Percentiles rank a stretch among this genome's conserved stretches.
phyloP scores from a whole-genome alignment of 257 asterid genomes.

The Haberlea rhodopensis region DNA sequence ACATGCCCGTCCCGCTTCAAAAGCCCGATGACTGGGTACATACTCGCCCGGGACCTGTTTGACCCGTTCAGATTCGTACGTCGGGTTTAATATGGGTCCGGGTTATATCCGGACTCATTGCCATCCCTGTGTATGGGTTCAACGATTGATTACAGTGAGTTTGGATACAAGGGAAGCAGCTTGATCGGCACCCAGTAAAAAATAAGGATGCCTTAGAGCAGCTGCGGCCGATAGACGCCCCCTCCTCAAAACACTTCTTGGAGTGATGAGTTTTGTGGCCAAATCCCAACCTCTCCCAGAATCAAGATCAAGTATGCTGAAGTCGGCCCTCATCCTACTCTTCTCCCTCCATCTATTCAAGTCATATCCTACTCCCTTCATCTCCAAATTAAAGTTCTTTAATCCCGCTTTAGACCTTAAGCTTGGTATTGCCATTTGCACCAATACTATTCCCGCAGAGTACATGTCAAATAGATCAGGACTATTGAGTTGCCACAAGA shows the following conservation, averaged over 20 bases:
- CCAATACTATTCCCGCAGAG: constrained; percentile 89
- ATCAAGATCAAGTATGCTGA: constrained; percentile 83
- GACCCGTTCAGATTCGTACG: no score
- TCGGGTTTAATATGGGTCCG: no score
- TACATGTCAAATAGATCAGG: constrained; percentile 96
- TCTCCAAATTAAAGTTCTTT: constrained; percentile 70
- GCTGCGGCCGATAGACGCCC: constrained; percentile 86
- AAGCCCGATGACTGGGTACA: no score
- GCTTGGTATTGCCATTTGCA: constrained; percentile 86
- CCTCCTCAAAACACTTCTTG: no score
- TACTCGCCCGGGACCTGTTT: no score
- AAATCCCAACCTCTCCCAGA: constrained; percentile 98
- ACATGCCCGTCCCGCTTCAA: no score
- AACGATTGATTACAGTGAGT: constrained; percentile 49
- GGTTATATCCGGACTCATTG: no score
- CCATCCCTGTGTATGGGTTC: constrained; percentile 9
- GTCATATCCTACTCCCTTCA: constrained; percentile 76
- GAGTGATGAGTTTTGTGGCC: constrained; percentile 77
- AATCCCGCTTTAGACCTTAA: constrained; percentile 72
- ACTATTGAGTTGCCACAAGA: constrained; percentile 90
- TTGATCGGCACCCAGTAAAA: constrained; percentile 84
- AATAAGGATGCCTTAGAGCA: constrained; percentile 93
- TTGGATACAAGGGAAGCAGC: constrained; percentile 91
- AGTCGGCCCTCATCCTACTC: constrained; percentile 65
- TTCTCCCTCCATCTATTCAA: constrained; percentile 80